Conservation (phyloP, 1,284 basidiomycete species). For the Ustilago vetiveriae region DNA sequence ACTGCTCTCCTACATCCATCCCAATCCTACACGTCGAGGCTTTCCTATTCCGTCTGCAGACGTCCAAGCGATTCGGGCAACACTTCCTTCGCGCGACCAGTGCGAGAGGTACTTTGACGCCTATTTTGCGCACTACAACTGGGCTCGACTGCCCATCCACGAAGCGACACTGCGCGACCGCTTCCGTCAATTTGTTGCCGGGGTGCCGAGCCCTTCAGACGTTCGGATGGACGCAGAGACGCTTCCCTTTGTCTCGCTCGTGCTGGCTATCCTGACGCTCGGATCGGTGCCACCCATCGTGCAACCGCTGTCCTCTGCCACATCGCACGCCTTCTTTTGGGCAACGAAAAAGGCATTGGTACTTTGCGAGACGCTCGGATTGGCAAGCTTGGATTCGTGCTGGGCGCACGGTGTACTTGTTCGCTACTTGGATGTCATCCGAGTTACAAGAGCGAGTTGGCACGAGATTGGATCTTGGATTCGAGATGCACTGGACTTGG, state of each 20-base stretch:
- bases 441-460: constrained; percentile 47
- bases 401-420: constrained; percentile 48
- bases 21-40: constrained; percentile 40
- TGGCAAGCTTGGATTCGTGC: constrained; percentile 47
- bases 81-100: constrained; percentile 34
- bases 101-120: constrained; percentile 49
- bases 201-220: constrained; percentile 28
- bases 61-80: constrained; percentile 41
- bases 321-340: constrained; percentile 49
- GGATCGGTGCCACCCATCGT: constrained; percentile 42
- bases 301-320: constrained; percentile 42
- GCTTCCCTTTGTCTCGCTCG: constrained; percentile 38
- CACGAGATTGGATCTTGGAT: constrained; percentile 51
- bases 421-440: constrained; percentile 45
- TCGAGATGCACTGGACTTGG: constrained; percentile 40
- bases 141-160: constrained; percentile 40
- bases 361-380: constrained; percentile 42
- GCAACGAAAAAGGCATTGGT: constrained; percentile 48
- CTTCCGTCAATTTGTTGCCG: constrained; percentile 37
- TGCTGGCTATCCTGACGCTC: constrained; percentile 40
- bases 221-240: constrained; percentile 46
- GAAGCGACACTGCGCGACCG: constrained; percentile 34
- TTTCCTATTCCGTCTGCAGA: constrained; percentile 46
- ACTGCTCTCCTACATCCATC: constrained; percentile 38
- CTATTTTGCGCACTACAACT: constrained; percentile 49